Base-by-base conservation (phyloP, 192 early-diverging fungal genomes). In the Umbelopsis ramanniana region DNA sequence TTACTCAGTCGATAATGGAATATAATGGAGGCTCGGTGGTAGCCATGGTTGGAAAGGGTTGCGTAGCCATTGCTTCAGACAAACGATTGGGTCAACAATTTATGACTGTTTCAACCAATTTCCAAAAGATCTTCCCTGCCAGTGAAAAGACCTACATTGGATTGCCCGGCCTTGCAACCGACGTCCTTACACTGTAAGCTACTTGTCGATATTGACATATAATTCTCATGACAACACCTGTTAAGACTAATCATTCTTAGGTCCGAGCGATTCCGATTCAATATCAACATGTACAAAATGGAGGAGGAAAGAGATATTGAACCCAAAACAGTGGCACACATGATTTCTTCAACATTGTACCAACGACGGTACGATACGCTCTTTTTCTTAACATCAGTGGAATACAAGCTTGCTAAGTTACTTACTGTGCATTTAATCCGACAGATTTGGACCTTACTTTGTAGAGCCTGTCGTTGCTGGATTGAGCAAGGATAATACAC, bases 1-100 rank as follows among this genome's bases (percentile, higher is more conserved):
- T 69, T 24, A 48, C n/a, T 12, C 85, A 88, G 88, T 91, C 89
- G 71, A 93, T 95, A 83, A 93, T 92, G 91, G 87, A 92, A 83
- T 97, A 97, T 79, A 98, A 97, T 87, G 97, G 97, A 74, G 90
- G 91, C 73, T 90, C 94, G 68, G 83, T 99, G 66, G 92, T 98
- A 72, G 97, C 95, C 66, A 98, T 99, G 96, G 89, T 88, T 47
- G 98, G 98, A 81, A 98, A 99, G 84, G 89, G 94, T 84, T 99
- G 98, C 79, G 96, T 99, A 12, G 98, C 96, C 38, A 98, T 99
- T 76, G 98, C 94, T 0, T 86, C 95, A 21, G 98, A 99, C 82
- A 93, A 93, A 66, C 90, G 97, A 66, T 89, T 99, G 54, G 98
- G 98, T 55, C 86, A 93, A 54, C 94, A 97, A 73, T 91, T 91